Conservation (phyloP, 495 filamentous ascomycete genomes). For the Daldinia bambusicola region DNA sequence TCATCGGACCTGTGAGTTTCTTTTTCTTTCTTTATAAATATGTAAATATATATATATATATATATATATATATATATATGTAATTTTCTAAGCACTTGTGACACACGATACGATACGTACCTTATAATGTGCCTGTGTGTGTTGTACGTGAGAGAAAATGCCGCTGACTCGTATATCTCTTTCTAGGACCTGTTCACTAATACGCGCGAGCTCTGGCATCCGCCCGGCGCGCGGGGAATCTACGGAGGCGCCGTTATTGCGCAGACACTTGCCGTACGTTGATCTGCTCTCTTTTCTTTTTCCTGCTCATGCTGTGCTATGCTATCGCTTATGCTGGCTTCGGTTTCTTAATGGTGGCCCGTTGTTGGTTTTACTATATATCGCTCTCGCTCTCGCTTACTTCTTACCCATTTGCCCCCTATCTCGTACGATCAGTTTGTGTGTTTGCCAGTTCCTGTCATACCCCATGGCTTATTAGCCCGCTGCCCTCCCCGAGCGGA, state of each 20-base stretch:
- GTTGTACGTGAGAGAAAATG: not conserved
- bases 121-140: not conserved
- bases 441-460: not conserved
- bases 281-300: not conserved
- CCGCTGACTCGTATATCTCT: slow-evolving; percentile 13
- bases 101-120: not conserved
- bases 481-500: slow-evolving; percentile 26
- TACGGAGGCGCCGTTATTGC: slow-evolving; percentile 95
- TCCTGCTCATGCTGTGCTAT: not conserved
- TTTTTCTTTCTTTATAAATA: slow-evolving; percentile 6
- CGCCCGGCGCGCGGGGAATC: slow-evolving; percentile 88
- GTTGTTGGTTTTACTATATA: no score
- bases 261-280: slow-evolving; percentile 75
- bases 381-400: not conserved
- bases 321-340: not conserved
- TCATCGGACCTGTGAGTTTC: slow-evolving; percentile 77
- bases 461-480: not conserved
- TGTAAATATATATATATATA: no score
- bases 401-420: no score
- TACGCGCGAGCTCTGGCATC: slow-evolving; percentile 87
- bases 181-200: slow-evolving; percentile 96
- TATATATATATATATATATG: no score
- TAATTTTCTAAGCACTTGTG: no score
- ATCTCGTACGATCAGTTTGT: no score
- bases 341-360: no score